Evolutionary conservation across 108 stramenopile species (phyloP), one percentile per base, ranked within the genome.

Genomic region (Cyclostephanos tholiformis): DNA sequence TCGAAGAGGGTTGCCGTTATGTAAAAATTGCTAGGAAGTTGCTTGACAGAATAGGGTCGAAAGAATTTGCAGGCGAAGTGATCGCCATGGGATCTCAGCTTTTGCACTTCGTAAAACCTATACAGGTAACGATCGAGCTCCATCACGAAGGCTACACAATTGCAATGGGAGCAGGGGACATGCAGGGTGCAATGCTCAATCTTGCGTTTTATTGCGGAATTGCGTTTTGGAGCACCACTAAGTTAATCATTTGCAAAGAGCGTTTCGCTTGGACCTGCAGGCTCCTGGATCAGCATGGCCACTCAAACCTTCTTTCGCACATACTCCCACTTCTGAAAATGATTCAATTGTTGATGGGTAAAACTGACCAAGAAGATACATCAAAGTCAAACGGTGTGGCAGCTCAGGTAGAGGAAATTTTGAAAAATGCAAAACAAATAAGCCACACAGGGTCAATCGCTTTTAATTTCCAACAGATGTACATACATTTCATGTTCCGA

Each of bases 131-230:
- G 11, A 19, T 56, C 6, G 65, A 67, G 56, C 29, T 48, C 22
- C 29, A 53, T n/a, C 5, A 22, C 32, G 17, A 60, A 35, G 74
- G 53, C 9, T 51, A 75, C 13, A 25, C 13, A 11, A 30, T 41
- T 20, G 74, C 74, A 6, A 67, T 75, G 64, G 32, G 48, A 43
- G 36, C 58, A 17, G 74, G 74, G 8, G 74, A 75, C 65, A 46
- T 48, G 29, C 39, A 48, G 2, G 46, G 14, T 27, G 70, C 70
- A 61, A 60, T 57, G 19, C 16, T 50, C 17, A 56, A 39, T 35
- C 38, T 32, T 38, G 6, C 36, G 32, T 32, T 23, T 29, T 58
- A 58, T 44, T 43, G 4, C 10, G 12, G 19, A 11, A 58, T 38
- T 0, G 13, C 20, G 68, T 69, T 69, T 25, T 69, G 68, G 68